Evolutionary conservation across 1,284 basidiomycete genomes (phyloP).

Genomic region (Boletellus dicymbophilus): DNA sequence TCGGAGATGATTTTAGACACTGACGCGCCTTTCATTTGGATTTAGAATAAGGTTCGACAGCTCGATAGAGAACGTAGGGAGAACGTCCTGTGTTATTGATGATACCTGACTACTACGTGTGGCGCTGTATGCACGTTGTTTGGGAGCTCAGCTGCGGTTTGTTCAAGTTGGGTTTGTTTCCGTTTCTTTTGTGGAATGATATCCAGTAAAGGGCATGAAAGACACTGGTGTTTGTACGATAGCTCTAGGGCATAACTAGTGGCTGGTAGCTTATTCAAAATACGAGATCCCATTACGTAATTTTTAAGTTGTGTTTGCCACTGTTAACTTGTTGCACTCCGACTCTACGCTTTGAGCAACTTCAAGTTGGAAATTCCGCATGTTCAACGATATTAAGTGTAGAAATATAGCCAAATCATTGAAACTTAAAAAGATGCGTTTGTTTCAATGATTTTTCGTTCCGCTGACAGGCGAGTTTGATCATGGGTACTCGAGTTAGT

Average conservation of each 20-base stretch:
- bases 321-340: neutral
- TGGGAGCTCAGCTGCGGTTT: neutral
- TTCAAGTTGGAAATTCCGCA: too few species aligned
- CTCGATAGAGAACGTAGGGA: conserved; percentile 16
- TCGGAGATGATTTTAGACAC: neutral
- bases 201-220: too few species aligned
- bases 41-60: conserved; percentile 16
- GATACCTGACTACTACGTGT: neutral
- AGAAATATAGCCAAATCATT: too few species aligned
- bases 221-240: neutral
- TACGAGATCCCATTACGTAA: too few species aligned
- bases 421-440: too few species aligned
- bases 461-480: too few species aligned
- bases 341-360: neutral
- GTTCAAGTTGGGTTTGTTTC: too few species aligned
- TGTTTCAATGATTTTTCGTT: too few species aligned
- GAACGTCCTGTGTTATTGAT: conserved; percentile 12
- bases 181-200: neutral
- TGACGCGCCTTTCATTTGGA: neutral
- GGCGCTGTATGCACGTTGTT: neutral
- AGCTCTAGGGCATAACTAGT: too few species aligned
- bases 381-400: too few species aligned
- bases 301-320: neutral
- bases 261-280: too few species aligned
- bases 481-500: too few species aligned